Base-by-base conservation (phyloP, 805 yeast species). In the Isabelozyma gotoi region DNA sequence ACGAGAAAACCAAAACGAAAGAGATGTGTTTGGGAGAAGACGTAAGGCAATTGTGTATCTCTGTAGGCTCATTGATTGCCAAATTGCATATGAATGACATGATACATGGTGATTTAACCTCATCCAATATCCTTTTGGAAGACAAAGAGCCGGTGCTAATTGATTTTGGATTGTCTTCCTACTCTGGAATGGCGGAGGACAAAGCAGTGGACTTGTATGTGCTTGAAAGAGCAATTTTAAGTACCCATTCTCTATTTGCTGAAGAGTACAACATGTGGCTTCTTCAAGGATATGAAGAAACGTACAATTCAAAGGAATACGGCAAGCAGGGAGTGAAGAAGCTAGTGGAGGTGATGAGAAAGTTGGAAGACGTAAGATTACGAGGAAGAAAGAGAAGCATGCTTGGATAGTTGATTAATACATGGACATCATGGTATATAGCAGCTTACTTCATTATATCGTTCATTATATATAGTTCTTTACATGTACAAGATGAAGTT, bases 191-290 rank as follows among this genome's bases (percentile, higher is more conserved):
- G 48, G 77, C 86, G 0, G 99, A 94, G 55, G 98, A 92, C 57
- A 90, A 88, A 63, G 98, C 98, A 3, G 99, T 94, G n/a, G 99
- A 94, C 62, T 63, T 94, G 46, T 94, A 94, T 55, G 98, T 94
- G 8, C 66, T 94, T 47, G 99, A 94, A 63, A 73, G 98, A 55
- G 98, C 99, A 0, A 77, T 94, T 15, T 67, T 81, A 21, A 88
- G 96, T 51, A 94, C 99, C 1, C 99, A 94, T 63, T 92, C 98
- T 0, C 73, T 75, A 5, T 78, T 77, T 55, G 74, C 96, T 2
- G 76, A 73, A 1, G 55, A 61, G 35, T 90, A 90, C 60, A 83
- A 80, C 53, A 61, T 66, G 34, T 84, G 92, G 90, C 55, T 90
- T 5, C 65, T 91, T 47, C 76, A 81, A 43, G 97, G 96, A 0